These are phyloP conservation scores for Wolfiporia cocos DNA, from an alignment of 1,284 basidiomycete genomes.

Conservation along the genomic window DNA sequence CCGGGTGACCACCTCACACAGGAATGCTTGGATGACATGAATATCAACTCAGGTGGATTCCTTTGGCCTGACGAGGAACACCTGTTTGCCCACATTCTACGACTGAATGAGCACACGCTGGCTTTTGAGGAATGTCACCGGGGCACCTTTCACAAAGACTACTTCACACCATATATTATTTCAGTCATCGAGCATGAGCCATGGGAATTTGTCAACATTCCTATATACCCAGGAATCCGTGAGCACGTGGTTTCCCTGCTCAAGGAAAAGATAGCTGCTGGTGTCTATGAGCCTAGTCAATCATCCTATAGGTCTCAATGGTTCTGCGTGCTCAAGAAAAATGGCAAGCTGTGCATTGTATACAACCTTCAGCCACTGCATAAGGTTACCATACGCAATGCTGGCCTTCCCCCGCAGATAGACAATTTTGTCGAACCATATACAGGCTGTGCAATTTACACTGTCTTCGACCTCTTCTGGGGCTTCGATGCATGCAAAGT, in stretches of 20 bases:
- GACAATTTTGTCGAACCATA: too few species aligned
- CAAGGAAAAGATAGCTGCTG: constrained; percentile 13
- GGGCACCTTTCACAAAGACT: constrained; percentile 28
- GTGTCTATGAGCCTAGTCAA: constrained; percentile 26
- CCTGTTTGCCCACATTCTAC: constrained; percentile 24
- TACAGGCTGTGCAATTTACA: too few species aligned
- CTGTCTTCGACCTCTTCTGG: too few species aligned
- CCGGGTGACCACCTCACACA: too few species aligned
- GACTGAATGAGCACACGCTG: constrained; percentile 20
- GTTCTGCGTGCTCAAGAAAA: constrained; percentile 35
- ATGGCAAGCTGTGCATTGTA: constrained; percentile 21
- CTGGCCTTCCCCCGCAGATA: too few species aligned
- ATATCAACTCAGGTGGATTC: too few species aligned
- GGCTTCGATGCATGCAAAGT: too few species aligned
- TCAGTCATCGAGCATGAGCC: constrained; percentile 29
- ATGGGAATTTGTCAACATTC: constrained; percentile 31
- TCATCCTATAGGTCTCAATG: constrained; percentile 31
- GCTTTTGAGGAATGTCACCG: constrained; percentile 29
- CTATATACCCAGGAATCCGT: constrained; percentile 31
- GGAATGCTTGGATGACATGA: too few species aligned
- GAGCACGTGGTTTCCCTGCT: constrained; percentile 29
- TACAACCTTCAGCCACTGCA: constrained; percentile 25
- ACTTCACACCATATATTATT: constrained; percentile 30
- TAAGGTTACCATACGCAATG: too few species aligned
- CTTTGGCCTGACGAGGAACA: constrained; percentile 26